phyloP scores from a whole-genome alignment of 1,284 basidiomycete genomes.

The Leccinum angustisporum region DNA sequence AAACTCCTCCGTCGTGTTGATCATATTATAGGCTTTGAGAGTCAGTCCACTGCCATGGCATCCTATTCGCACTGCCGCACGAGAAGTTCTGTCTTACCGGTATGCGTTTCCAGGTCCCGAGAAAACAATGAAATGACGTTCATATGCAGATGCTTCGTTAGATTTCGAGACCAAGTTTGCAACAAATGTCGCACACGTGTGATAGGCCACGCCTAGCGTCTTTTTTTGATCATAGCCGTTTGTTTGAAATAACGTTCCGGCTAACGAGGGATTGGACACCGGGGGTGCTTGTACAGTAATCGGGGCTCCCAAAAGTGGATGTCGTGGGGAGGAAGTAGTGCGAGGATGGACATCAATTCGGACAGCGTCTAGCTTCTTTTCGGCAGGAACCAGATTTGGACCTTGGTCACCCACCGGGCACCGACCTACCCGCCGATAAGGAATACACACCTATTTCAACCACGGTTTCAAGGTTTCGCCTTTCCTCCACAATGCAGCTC shows the following conservation, averaged over 20 bases:
- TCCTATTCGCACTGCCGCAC: background rate
- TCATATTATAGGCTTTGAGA: conserved; percentile 16
- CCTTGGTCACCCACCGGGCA: background rate
- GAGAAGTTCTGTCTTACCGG: background rate
- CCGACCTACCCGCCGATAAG: background rate
- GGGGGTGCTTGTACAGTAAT: conserved; percentile 2
- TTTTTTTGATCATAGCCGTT: conserved; percentile 7
- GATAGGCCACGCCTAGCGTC: background rate
- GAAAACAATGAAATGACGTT: background rate
- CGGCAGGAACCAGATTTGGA: conserved; percentile 4
- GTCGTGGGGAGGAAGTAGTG: background rate
- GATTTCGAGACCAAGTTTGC: background rate
- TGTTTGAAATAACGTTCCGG: background rate
- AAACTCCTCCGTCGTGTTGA: background rate
- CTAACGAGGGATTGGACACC: conserved; percentile 5
- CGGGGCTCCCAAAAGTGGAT: background rate
- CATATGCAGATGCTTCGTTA: background rate
- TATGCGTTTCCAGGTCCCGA: background rate
- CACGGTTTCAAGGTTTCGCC: background rate
- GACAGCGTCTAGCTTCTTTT: background rate
- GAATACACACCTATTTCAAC: background rate
- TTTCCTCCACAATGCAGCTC: background rate
- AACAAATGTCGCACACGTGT: background rate
- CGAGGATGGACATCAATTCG: background rate
- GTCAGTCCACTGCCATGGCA: conserved; percentile 3